Evolutionary conservation across 1,139 yeast species (phyloP), one percentile per base, ranked within the genome.

Genomic region (Lodderomyces elongisporus): DNA sequence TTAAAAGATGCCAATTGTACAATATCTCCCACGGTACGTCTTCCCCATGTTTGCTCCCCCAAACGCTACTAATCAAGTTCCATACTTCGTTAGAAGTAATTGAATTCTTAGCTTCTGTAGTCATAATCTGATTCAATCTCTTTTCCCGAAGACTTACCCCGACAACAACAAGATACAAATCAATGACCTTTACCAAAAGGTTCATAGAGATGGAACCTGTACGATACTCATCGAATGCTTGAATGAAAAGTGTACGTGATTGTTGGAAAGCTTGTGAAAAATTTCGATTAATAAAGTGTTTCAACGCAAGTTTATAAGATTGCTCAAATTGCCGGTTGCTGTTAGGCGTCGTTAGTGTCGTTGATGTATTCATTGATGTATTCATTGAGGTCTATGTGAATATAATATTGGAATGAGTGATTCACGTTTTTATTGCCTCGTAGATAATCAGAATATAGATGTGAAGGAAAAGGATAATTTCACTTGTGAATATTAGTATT

Each of bases 261-360:
- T 65, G 44, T 17, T 44, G 54, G 41, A 51, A 66, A 5, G 73
- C 64, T 33, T 54, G 52, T 4, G 45, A 49, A 32, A 66, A 60
- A 40, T 62, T 57, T 45, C 59, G 63, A 43, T 63, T 66, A 45
- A 62, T 56, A 44, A 68, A 68, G 36, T 56, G 54, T 47, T 67
- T 68, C 35, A 64, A 46, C 0, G 73, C 61, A 28, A 66, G 45
- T 33, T 58, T 55, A 42, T 64, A 68, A 35, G 52, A 55, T 27
- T 48, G 53, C 29, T 53, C 54, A 23, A 59, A 39, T 17, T 52
- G 36, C 34, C 44, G 45, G 34, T 52, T 42, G 6, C 33, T 21
- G 23, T 31, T 35, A 15, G 20, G 14, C 8, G 29, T 23, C 17
- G 22, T 31, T 12, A 39, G 31, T 16, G 33, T 27, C 13, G 31